Evolutionary conservation across 2,329 filamentous ascomycete species (phyloP).

Genomic region (Talaromyces amestolkiae): DNA sequence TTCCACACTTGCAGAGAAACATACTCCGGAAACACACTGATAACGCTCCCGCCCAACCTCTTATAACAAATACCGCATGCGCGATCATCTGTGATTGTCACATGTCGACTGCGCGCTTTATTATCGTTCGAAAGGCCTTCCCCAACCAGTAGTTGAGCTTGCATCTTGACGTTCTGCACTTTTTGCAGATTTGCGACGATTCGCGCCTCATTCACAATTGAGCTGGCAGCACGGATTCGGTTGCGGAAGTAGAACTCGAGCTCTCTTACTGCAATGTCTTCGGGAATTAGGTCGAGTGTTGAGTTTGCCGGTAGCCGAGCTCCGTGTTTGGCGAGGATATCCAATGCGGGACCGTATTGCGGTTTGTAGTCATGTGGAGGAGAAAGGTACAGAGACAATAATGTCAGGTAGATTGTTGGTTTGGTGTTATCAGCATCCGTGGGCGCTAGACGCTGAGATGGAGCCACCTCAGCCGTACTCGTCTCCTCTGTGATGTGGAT

Average conservation of each 20-base stretch:
- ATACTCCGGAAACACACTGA: conserved; percentile 83
- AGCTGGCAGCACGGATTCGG: conserved; percentile 82
- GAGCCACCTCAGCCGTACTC: conserved; percentile 34
- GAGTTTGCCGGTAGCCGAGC: conserved; percentile 84
- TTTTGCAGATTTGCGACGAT: conserved; percentile 74
- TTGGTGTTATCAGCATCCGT: conserved; percentile 55
- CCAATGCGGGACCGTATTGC: conserved; percentile 75
- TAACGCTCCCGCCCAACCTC: conserved; percentile 83
- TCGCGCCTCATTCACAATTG: conserved; percentile 73
- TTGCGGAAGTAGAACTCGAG: conserved; percentile 90
- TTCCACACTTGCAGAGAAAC: conserved; percentile 29
- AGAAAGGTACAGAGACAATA: conserved; percentile 83
- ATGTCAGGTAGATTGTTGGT: conserved; percentile 84
- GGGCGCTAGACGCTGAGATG: conserved; percentile 39
- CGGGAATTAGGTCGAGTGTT: conserved; percentile 81
- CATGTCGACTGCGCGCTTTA: conserved; percentile 62
- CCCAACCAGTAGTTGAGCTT: conserved; percentile 71
- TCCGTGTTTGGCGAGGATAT: conserved; percentile 87
- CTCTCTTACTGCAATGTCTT: conserved; percentile 71
- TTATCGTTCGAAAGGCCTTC: conserved; percentile 54
- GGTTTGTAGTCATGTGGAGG: conserved; percentile 71
- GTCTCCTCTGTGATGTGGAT: conserved; percentile 64
- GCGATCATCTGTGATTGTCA: conserved; percentile 81
- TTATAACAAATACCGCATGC: conserved; percentile 94
- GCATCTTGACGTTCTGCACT: conserved; percentile 73